These are phyloP conservation scores for Lentinula novae-zelandiae DNA, from an alignment of 1,284 basidiomycete genomes.

Conservation along the genomic window DNA sequence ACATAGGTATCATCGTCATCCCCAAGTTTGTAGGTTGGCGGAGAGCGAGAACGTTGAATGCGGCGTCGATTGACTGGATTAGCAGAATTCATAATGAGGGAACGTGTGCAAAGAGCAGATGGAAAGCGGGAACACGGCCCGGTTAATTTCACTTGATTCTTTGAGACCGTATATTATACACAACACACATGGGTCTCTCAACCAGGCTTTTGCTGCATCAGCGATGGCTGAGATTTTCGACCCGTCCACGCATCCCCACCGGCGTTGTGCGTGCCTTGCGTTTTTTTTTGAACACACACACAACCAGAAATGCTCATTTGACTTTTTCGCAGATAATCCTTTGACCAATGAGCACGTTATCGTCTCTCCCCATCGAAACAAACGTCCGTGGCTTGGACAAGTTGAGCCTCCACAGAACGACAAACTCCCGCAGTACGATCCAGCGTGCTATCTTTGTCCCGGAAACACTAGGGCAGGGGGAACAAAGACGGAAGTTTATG, in stretches of 20 bases:
- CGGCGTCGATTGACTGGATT: slow-evolving; percentile 43
- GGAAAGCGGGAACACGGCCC: not conserved
- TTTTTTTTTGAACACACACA: not conserved
- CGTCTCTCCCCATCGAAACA: slow-evolving; percentile 81
- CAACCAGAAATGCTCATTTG: not conserved
- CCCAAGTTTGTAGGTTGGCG: slow-evolving; percentile 53
- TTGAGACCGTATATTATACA: not conserved
- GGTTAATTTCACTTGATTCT: not conserved
- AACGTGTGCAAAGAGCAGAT: not conserved
- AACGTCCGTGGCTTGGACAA: slow-evolving; percentile 84
- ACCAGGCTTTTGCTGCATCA: not conserved
- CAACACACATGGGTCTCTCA: not conserved
- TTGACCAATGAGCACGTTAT: slow-evolving; percentile 78
- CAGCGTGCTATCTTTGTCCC: slow-evolving; percentile 87
- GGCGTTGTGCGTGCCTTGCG: slow-evolving; percentile 52
- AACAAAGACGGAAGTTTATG: slow-evolving; percentile 66
- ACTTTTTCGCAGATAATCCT: slow-evolving; percentile 57
- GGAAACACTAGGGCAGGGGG: slow-evolving; percentile 83
- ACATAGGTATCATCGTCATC: slow-evolving; percentile 68
- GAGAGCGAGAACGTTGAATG: slow-evolving; percentile 56
- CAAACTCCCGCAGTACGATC: slow-evolving; percentile 68
- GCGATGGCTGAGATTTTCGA: slow-evolving; percentile 52
- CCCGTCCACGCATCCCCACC: slow-evolving; percentile 65
- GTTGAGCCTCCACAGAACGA: slow-evolving; percentile 60
- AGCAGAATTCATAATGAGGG: slow-evolving; percentile 15